A percentile compares a stretch with the other conserved stretches of the same genome.
Conservation (phyloP, 2,329 filamentous ascomycete species). For the Phyllosticta citribraziliensis region DNA sequence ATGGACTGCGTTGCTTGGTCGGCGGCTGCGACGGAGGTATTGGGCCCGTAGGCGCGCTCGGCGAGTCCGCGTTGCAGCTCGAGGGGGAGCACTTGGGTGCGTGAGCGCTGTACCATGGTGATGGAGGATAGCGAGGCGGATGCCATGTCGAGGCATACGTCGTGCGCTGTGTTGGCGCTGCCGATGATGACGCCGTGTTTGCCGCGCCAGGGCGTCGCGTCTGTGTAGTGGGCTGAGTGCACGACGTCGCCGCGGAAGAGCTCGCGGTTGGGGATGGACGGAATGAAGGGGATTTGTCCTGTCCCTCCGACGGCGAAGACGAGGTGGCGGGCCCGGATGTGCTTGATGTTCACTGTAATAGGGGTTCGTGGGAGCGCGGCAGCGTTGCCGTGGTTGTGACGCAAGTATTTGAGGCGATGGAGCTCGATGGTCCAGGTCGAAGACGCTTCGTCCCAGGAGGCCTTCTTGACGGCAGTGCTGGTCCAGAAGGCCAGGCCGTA, state of each 20-base stretch:
- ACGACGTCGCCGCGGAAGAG: conserved; percentile 22
- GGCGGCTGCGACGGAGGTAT: conserved; percentile 19
- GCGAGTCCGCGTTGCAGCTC: conserved; percentile 8
- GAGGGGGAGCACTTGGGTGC: conserved; percentile 29
- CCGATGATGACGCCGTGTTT: conserved; percentile 39
- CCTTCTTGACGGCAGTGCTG: conserved; percentile 26
- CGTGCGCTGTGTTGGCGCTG: conserved; percentile 40
- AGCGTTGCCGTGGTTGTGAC: conserved; percentile 16
- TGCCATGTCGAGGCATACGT: conserved; percentile 40
- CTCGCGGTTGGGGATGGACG: conserved; percentile 21
- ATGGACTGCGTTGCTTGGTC: conserved; percentile 12
- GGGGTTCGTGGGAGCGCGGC: conserved; percentile 20
- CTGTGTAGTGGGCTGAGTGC: conserved; percentile 28
- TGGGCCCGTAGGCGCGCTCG: conserved; percentile 15
- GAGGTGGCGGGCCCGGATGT: conserved; percentile 18
- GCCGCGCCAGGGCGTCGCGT: conserved; percentile 24
- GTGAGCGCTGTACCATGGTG: conserved; percentile 39
- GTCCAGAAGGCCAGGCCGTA: conserved; percentile 32
- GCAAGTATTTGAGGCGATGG: conserved; percentile 13
- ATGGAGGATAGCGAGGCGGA: conserved; percentile 31
- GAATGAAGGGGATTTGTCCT: conserved; percentile 11
- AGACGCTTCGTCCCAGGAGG: conserved; percentile 28
- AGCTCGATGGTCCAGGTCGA: conserved; percentile 30
- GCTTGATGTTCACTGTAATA: conserved; percentile 17
- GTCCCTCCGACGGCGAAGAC: conserved; percentile 25